Conservation (phyloP, 2,329 filamentous ascomycete species). For the Colletotrichum sp. region DNA sequence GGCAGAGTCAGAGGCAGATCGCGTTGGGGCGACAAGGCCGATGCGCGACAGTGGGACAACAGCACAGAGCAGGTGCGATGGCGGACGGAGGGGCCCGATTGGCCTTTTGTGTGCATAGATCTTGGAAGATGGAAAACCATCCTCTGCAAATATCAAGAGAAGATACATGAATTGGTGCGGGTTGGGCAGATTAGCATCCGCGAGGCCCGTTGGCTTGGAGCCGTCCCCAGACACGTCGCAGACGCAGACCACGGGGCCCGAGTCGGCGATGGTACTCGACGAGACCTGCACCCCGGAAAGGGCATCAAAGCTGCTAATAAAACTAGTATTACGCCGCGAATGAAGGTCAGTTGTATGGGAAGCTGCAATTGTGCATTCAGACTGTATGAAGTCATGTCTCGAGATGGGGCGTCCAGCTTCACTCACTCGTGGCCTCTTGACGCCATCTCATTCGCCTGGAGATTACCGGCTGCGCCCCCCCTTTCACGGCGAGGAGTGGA, state of each 20-base stretch:
- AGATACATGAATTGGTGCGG: slow-evolving; percentile 12
- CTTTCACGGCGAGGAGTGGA: background rate
- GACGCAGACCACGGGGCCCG: slow-evolving; percentile 3
- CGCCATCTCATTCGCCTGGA: slow-evolving; percentile 41
- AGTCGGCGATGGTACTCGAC: background rate
- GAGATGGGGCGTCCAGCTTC: background rate
- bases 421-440: slow-evolving; percentile 41
- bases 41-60: background rate
- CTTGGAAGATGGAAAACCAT: slow-evolving; percentile 51
- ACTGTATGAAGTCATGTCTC: slow-evolving; percentile 5
- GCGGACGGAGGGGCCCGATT: slow-evolving; percentile 6
- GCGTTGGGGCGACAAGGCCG: background rate
- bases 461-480: slow-evolving; percentile 4
- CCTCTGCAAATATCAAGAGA: slow-evolving; percentile 47
- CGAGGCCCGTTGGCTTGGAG: background rate
- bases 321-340: background rate
- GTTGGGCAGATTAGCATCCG: background rate
- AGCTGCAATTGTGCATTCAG: slow-evolving; percentile 4
- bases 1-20: background rate
- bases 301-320: slow-evolving; percentile 9
- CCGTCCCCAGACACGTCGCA: background rate
- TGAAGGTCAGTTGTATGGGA: background rate
- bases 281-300: background rate
- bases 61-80: background rate
- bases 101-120: slow-evolving; percentile 43